phyloP scores from a whole-genome alignment of 2,329 filamentous ascomycete species.

The Metarhizium rileyi region DNA sequence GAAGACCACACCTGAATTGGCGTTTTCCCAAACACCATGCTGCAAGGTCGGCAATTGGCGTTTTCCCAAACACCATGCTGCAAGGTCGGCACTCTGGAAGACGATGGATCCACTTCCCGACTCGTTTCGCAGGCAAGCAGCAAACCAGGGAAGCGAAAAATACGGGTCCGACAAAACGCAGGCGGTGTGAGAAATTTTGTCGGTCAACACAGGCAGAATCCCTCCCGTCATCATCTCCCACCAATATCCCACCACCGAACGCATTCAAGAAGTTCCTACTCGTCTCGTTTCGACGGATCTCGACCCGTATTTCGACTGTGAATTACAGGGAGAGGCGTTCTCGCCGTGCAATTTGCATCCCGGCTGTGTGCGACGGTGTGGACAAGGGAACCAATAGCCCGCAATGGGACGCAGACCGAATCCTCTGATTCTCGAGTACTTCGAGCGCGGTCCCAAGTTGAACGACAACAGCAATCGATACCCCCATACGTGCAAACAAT shows the following conservation, averaged over 20 bases:
- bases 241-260: conserved; percentile 6
- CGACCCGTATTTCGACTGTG: not conserved
- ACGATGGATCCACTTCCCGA: not conserved
- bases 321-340: not conserved
- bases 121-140: no score
- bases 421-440: conserved; percentile 77
- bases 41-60: no score
- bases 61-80: no score
- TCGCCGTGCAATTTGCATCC: conserved; percentile 12
- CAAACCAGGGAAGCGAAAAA: no score
- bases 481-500: conserved; percentile 80
- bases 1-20: no score
- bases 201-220: conserved; percentile 26
- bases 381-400: conserved; percentile 10
- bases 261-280: not conserved
- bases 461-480: conserved; percentile 87
- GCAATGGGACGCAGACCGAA: conserved; percentile 78
- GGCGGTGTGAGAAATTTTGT: conserved; percentile 27
- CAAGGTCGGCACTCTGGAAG: no score
- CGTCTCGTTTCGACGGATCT: not conserved
- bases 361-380: conserved; percentile 16
- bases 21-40: no score
- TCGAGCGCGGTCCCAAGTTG: conserved; percentile 76
- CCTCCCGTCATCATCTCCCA: conserved; percentile 12
- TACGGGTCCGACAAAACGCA: conserved; percentile 7